Base-by-base conservation (phyloP, 345 rosid species). In the Ailanthus altissimus region DNA sequence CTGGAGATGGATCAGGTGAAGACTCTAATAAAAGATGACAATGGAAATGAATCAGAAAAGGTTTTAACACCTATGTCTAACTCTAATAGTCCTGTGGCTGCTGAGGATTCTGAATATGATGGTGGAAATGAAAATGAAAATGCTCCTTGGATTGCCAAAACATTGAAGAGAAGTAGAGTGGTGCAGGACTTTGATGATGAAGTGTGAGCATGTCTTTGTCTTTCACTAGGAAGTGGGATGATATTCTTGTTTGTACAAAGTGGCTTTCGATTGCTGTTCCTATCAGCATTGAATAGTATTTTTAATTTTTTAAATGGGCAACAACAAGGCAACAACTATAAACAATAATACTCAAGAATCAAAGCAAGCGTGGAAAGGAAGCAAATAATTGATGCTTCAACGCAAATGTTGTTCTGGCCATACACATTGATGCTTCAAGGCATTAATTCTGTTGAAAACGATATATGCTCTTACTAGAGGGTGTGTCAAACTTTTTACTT, bases 121-220 rank as follows among this genome's bases (percentile, higher is more conserved):
- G 82, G 74, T 40, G 84, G 81, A 67, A 42, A 75, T 73, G 85
- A 54, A 51, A 73, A 49, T 75, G 80, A 54, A 51, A 73, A 49
- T 75, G 80, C 70, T 59, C 64, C 73, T 80, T 85, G 85, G 13
- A 54, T 8, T 38, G 75, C 77, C 32, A 89, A 88, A 78, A 84
- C 83, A 67, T 63, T 66, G 63, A 91, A 81, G 86, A 87, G 70
- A 43, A 72, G 82, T 81, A 71, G 77, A 74, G 85, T 89, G 62
- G 92, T 88, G 75, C 87, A 81, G 77, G 86, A 87, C 67, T 87
- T 90, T 36, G 91, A 93, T 67, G 95, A 81, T 25, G 94, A 88
- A 51, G 79, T 57, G 26, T 56, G 38, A 73, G 58, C 25, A 15
- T 8, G 66, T 25, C 21, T 18, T 45, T 13, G 38, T 32, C 2